Evolutionary conservation across 2,329 filamentous ascomycete genomes (phyloP).

Genomic region (Fusarium newnesense): DNA sequence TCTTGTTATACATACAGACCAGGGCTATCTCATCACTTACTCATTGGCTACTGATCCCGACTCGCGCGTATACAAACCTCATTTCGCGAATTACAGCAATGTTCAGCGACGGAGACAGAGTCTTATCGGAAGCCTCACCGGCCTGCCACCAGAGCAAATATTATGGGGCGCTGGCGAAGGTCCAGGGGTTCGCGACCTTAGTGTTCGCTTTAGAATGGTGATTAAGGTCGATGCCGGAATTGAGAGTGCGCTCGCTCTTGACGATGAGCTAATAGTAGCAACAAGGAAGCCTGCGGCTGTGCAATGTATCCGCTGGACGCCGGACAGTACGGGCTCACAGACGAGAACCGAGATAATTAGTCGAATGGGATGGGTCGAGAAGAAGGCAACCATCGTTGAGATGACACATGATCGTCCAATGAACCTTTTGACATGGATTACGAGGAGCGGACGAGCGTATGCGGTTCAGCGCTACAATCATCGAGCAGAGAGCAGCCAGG

Average conservation of each 20-base stretch:
- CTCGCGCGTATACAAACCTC: conserved; percentile 84
- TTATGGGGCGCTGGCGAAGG: conserved; percentile 84
- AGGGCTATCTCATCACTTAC: conserved; percentile 93
- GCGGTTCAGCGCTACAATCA: conserved; percentile 80
- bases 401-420: conserved; percentile 97
- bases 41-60: conserved; percentile 86
- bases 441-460: conserved; percentile 86
- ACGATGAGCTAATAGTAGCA: conserved; percentile 92
- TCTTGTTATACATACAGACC: conserved; percentile 86
- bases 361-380: conserved; percentile 86
- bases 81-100: conserved; percentile 76
- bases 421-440: conserved; percentile 95
- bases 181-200: conserved; percentile 84
- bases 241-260: conserved; percentile 84
- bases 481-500: conserved; percentile 52
- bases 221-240: conserved; percentile 98
- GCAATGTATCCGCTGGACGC: conserved; percentile 95
- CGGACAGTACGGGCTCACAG: conserved; percentile 82
- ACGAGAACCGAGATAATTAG: conserved; percentile 91
- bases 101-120: conserved; percentile 70
- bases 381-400: conserved; percentile 78
- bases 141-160: conserved; percentile 68
- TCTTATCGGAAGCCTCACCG: conserved; percentile 66
- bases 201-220: conserved; percentile 93
- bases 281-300: conserved; percentile 93